These are phyloP conservation scores for Phytophthora melonis DNA, from an alignment of 352 stramenopile species.

Conservation along the genomic window DNA sequence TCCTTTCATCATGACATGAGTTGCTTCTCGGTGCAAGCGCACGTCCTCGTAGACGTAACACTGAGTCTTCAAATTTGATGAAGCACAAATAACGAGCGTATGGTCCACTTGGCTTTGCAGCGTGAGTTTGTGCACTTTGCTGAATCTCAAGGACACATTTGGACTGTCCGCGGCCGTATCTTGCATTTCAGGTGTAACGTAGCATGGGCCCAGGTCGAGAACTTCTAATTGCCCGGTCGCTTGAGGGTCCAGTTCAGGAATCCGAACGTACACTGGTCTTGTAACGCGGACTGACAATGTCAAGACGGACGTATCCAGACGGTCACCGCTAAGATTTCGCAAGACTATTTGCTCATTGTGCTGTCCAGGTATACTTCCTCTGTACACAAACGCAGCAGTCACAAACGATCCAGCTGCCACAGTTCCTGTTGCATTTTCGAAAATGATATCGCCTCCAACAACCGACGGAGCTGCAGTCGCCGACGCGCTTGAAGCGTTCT, in stretches of 20 bases:
- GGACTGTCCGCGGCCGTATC: constrained; percentile 80
- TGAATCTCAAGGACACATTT: constrained; percentile 82
- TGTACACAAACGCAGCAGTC: constrained; percentile 77
- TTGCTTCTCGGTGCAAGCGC: constrained; percentile 74
- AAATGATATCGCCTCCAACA: constrained; percentile 69
- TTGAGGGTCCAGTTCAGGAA: constrained; percentile 84
- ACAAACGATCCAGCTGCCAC: constrained; percentile 62
- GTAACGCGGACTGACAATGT: constrained; percentile 75
- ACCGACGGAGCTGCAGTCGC: constrained; percentile 29
- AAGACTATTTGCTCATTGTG: constrained; percentile 84
- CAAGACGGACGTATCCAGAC: constrained; percentile 76
- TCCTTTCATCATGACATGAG: constrained; percentile 74
- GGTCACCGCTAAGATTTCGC: constrained; percentile 83
- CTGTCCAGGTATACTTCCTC: constrained; percentile 66
- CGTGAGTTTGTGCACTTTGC: constrained; percentile 89
- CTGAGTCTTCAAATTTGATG: constrained; percentile 90
- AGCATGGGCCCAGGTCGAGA: constrained; percentile 82
- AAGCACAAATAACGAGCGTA: constrained; percentile 77
- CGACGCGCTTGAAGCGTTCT: constrained; percentile 26
- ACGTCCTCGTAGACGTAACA: constrained; percentile 90
- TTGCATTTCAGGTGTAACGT: constrained; percentile 88
- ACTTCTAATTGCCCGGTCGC: constrained; percentile 78
- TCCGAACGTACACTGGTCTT: constrained; percentile 84
- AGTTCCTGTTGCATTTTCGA: constrained; percentile 78
- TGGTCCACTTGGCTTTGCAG: constrained; percentile 84